A percentile compares a stretch with the other conserved stretches of the same genome.
phyloP scores from a whole-genome alignment of 139 green algal genomes.

The Coccomyxa sp. region DNA sequence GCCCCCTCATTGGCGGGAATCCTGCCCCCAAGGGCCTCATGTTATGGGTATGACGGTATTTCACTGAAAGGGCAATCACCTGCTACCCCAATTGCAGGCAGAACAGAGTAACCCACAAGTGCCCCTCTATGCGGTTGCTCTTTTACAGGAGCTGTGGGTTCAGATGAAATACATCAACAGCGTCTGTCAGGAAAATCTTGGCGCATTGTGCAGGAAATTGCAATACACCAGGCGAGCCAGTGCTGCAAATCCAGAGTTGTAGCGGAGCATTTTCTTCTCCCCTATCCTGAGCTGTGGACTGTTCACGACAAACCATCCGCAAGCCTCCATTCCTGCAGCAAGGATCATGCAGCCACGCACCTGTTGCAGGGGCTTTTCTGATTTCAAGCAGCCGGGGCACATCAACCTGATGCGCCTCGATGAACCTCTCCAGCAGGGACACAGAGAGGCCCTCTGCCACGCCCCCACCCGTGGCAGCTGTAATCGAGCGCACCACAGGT shows the following conservation, averaged over 20 bases:
- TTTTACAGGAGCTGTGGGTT: too few relatives aligned
- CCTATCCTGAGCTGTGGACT: too few relatives aligned
- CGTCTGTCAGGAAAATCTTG: too few relatives aligned
- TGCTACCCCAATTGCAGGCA: background rate
- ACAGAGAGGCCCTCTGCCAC: constrained; percentile 37
- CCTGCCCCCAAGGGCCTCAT: too few relatives aligned
- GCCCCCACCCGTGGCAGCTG: constrained; percentile 4
- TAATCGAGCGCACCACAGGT: constrained; percentile 46
- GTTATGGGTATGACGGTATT: background rate
- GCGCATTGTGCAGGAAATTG: too few relatives aligned
- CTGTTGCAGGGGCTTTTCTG: constrained; percentile 8
- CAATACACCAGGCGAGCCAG: too few relatives aligned
- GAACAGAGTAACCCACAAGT: too few relatives aligned
- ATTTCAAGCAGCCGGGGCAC: background rate
- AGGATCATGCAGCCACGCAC: background rate
- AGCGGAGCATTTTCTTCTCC: too few relatives aligned
- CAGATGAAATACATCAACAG: too few relatives aligned
- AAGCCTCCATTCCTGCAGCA: background rate
- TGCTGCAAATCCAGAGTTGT: too few relatives aligned
- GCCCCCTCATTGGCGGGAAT: background rate
- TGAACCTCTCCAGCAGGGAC: constrained; percentile 41
- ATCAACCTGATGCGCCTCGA: background rate
- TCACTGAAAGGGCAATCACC: background rate
- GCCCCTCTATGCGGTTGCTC: too few relatives aligned
- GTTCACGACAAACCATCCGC: too few relatives aligned